Percentiles rank a stretch among this genome's conserved stretches.
Conservation (phyloP, 192 early-diverging fungal species). For the Entomortierella lignicola region DNA sequence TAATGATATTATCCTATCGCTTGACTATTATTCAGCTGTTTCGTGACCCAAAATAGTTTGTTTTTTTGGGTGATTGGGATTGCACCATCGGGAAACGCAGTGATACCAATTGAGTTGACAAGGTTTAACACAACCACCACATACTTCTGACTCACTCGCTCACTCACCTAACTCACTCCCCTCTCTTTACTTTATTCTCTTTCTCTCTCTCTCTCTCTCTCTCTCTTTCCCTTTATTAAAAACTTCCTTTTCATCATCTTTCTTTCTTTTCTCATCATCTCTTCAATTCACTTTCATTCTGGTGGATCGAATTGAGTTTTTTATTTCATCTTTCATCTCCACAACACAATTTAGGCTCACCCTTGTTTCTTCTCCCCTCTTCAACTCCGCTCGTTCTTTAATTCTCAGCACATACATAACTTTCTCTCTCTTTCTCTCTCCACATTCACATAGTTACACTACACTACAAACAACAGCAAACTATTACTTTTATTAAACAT, state of each 20-base stretch:
- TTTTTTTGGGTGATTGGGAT: too few relatives aligned
- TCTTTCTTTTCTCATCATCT: too few relatives aligned
- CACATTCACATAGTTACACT: not conserved
- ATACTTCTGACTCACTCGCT: constrained; percentile 6
- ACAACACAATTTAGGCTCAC: not conserved
- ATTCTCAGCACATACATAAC: not conserved
- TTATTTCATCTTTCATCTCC: not conserved
- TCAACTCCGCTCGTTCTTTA: constrained; percentile 4
- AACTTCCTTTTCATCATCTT: too few relatives aligned
- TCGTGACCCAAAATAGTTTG: too few relatives aligned
- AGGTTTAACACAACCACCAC: too few relatives aligned
- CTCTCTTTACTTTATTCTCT: not conserved
- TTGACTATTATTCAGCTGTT: too few relatives aligned
- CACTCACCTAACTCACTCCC: not conserved
- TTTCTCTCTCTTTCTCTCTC: too few relatives aligned
- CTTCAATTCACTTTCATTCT: too few relatives aligned
- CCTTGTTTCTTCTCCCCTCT: not conserved
- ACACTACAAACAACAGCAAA: not conserved
- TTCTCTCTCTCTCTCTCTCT: not conserved
- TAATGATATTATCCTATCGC: too few relatives aligned
- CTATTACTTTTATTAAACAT: too few relatives aligned
- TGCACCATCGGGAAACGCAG: constrained; percentile 8
- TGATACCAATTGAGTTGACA: too few relatives aligned
- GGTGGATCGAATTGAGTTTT: too few relatives aligned
- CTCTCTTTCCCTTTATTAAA: not conserved